phyloP scores from a whole-genome alignment of 2,329 filamentous ascomycete genomes.

The Bipolaris gigantea region DNA sequence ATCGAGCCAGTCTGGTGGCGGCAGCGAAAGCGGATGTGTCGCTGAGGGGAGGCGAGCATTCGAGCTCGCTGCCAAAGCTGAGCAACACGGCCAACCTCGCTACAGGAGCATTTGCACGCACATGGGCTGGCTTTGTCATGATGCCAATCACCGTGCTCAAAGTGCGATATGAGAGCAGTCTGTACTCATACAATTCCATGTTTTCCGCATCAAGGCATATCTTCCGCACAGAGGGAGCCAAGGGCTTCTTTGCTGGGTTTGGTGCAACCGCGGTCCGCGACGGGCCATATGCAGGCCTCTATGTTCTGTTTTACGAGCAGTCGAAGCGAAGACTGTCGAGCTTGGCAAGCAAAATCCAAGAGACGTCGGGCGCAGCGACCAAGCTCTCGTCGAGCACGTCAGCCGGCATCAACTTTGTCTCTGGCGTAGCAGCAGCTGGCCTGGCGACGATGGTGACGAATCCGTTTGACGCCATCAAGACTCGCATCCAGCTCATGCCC shows the following conservation, averaged over 20 bases:
- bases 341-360: slow-evolving; percentile 36
- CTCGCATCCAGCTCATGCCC: slow-evolving; percentile 87
- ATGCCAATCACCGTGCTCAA: slow-evolving; percentile 98
- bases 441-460: slow-evolving; percentile 88
- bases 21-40: slow-evolving; percentile 18
- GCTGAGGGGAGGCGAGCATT: slow-evolving; percentile 43
- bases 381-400: slow-evolving; percentile 47
- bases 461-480: slow-evolving; percentile 96
- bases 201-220: slow-evolving; percentile 75
- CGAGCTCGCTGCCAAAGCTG: slow-evolving; percentile 77
- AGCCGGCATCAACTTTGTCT: slow-evolving; percentile 79
- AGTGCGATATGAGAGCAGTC: slow-evolving; percentile 87
- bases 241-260: slow-evolving; percentile 90
- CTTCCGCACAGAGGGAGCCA: slow-evolving; percentile 68
- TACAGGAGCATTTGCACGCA: slow-evolving; percentile 81
- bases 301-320: slow-evolving; percentile 91
- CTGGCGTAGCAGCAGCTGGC: slow-evolving; percentile 77
- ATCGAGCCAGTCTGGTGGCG: slow-evolving; percentile 55
- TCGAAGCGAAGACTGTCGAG: slow-evolving; percentile 65
- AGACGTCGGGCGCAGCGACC: slow-evolving; percentile 26
- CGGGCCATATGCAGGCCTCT: slow-evolving; percentile 94
- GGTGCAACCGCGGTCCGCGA: slow-evolving; percentile 91
- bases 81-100: slow-evolving; percentile 82
- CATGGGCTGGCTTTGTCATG: slow-evolving; percentile 83
- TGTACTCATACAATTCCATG: slow-evolving; percentile 82